Evolutionary conservation across 2,329 filamentous ascomycete species (phyloP).

Genomic region (Gremmenia infestans): DNA sequence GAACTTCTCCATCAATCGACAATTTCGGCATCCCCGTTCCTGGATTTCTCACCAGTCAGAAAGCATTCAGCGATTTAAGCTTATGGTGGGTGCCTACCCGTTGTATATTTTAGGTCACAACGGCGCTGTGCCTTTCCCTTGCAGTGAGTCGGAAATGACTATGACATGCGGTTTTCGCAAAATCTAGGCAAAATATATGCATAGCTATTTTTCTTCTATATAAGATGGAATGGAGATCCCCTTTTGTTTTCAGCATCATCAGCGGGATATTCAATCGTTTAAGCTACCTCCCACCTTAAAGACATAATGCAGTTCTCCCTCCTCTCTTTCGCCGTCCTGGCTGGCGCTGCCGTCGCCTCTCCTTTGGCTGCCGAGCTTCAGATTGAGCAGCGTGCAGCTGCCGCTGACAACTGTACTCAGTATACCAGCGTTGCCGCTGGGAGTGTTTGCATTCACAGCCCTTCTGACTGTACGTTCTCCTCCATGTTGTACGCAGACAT

Average conservation of each 20-base stretch:
- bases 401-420: constrained; percentile 5
- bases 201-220: not conserved
- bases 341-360: constrained; percentile 1
- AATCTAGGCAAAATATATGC: not conserved
- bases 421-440: constrained; percentile 6
- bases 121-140: not conserved
- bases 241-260: not conserved
- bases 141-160: not conserved
- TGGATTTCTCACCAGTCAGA: too few species aligned
- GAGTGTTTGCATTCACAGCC: constrained; percentile 9
- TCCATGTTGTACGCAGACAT: not conserved
- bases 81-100: too few species aligned
- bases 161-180: not conserved
- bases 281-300: not conserved
- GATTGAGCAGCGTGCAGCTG: not conserved
- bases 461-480: constrained; percentile 1
- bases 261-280: not conserved
- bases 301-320: constrained; percentile 6
- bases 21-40: too few species aligned
- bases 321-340: constrained; percentile 2
- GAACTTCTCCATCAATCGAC: too few species aligned
- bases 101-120: not conserved
- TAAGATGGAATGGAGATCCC: not conserved
- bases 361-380: constrained; percentile 1
- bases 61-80: too few species aligned